These are phyloP conservation scores for Tetracladium maxilliforme DNA, from an alignment of 2,329 filamentous ascomycete species.

Conservation along the genomic window DNA sequence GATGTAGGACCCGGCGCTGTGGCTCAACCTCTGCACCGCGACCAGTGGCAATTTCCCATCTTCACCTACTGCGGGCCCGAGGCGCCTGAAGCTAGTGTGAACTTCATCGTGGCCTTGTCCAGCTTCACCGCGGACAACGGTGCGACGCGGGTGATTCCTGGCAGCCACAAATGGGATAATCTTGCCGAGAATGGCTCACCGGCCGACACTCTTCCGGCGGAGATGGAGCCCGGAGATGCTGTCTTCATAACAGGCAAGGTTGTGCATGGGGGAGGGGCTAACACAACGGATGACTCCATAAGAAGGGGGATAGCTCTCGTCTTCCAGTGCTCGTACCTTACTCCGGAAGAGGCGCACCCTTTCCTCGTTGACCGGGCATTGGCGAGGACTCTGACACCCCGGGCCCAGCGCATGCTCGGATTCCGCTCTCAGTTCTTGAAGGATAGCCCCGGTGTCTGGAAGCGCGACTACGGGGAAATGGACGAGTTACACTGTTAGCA, in stretches of 20 bases:
- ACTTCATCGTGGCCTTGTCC: slow-evolving; percentile 20
- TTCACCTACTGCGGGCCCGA: slow-evolving; percentile 11
- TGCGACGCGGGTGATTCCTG: slow-evolving; percentile 23
- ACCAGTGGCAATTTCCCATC: slow-evolving; percentile 12
- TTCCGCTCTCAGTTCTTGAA: no score
- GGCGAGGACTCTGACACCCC: no score
- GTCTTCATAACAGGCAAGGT: slow-evolving; percentile 21
- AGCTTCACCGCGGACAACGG: slow-evolving; percentile 24
- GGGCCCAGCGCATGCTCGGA: no score
- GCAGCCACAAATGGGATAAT: slow-evolving; percentile 24
- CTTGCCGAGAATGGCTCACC: slow-evolving; percentile 18
- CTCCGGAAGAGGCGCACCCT: no score
- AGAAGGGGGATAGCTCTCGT: no score
- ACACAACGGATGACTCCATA: no score
- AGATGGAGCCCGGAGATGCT: slow-evolving; percentile 23
- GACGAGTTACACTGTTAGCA: no score
- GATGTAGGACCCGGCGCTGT: slow-evolving; percentile 11
- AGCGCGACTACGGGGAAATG: no score
- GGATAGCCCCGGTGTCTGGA: no score
- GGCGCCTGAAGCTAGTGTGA: slow-evolving; percentile 11
- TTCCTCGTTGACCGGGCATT: no score
- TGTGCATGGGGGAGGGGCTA: slow-evolving; percentile 24
- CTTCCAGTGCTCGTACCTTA: no score
- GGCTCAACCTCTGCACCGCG: no score
- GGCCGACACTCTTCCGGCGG: slow-evolving; percentile 19